Conservation (phyloP, 192 early-diverging fungal species). For the Irineochytrium annulatum region DNA sequence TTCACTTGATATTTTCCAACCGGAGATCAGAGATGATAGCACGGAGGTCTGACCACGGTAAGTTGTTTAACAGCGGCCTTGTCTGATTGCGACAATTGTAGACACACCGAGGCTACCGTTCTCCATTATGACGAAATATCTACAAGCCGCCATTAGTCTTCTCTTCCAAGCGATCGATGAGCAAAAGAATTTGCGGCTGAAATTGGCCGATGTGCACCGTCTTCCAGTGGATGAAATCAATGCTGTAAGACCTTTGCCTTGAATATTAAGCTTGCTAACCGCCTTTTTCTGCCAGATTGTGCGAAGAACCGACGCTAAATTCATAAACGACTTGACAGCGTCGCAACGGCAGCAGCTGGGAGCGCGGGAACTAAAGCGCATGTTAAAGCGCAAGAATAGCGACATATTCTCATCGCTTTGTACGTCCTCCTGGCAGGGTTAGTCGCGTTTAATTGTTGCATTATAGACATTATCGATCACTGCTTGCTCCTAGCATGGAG, state of each 20-base stretch:
- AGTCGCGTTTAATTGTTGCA: too few species aligned
- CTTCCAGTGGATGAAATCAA: slow-evolving; percentile 49
- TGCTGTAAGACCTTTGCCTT: slow-evolving; percentile 38
- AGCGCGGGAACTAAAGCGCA: slow-evolving; percentile 38
- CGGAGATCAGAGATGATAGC: neutral
- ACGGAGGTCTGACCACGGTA: neutral
- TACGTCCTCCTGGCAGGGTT: neutral
- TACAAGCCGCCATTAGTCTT: slow-evolving; percentile 25
- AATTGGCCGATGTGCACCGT: slow-evolving; percentile 38
- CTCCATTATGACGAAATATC: slow-evolving; percentile 30
- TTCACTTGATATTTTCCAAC: neutral
- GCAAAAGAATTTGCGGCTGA: slow-evolving; percentile 19
- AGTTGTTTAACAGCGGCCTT: neutral
- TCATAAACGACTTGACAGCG: slow-evolving; percentile 38
- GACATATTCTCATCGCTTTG: neutral
- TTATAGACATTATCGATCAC: neutral
- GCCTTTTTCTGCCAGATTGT: slow-evolving; percentile 15
- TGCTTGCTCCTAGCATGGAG: neutral
- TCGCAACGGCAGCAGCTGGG: slow-evolving; percentile 47
- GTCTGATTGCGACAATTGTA: neutral
- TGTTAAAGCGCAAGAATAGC: slow-evolving; percentile 1
- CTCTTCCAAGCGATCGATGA: slow-evolving; percentile 25
- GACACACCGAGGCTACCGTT: slow-evolving; percentile 9
- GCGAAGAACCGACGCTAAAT: slow-evolving; percentile 22
- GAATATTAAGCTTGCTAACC: neutral